Base-by-base conservation (phyloP, 345 rosid species). In the Kandelia obovata region DNA sequence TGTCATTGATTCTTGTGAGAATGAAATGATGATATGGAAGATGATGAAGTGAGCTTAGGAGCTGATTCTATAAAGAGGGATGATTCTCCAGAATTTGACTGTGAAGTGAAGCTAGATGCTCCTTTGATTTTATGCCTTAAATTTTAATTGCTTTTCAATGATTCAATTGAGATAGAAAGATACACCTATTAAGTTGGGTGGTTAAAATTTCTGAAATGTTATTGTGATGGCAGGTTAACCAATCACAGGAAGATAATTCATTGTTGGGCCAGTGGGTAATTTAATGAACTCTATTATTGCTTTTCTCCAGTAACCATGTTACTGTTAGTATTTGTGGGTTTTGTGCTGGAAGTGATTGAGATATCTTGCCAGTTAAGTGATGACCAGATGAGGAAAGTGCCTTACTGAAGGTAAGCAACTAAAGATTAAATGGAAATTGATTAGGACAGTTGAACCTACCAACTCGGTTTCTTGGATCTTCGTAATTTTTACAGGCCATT, bases 1-100 rank as follows among this genome's bases (percentile, higher is more conserved):
- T 66, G 96, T 91, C 72, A 97, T 94, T 66, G 97, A 94, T 80
- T 98, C 98, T 53, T 92, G 98, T 74, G 96, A 88, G 79, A 90
- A 92, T 82, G 98, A 90, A 87, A 86, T 75, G 83, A 80, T 75
- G 92, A 85, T 66, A 83, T 85, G 81, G 85, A 88, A 72, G 94
- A 87, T 32, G 87, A 86, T 75, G 92, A 67, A 59, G 88, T 82
- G 78, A 84, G 85, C 83, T 73, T 87, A 61, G 89, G 90, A 70
- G 85, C 77, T 64, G 85, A 88, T 80, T 84, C 92, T 78, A 78
- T 71, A 25, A 81, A 80, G 69, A 81, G 75, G 67, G 87, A 83
- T 43, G 86, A 79, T 61, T 83, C 80, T 77, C 90, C 92, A 64
- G 94, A 83, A 52, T 85, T 91, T 74, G 96, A 85, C 67, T 86